These are phyloP conservation scores for Gossypium sturtianum DNA, from an alignment of 345 rosid species.

Conservation along the genomic window DNA sequence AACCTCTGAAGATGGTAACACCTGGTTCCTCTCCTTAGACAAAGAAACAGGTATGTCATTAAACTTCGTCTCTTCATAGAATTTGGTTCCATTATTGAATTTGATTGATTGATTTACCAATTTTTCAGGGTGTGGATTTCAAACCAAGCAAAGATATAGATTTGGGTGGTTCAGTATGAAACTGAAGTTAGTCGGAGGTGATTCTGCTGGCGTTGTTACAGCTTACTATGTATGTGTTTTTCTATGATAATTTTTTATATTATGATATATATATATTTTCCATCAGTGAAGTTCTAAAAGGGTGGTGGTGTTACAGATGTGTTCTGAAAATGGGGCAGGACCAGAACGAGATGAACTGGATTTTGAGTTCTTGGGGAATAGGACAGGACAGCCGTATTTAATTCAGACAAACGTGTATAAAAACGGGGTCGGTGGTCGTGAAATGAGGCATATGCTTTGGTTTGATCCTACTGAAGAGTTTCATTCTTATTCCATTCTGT, in stretches of 20 bases:
- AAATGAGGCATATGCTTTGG: slow-evolving; percentile 94
- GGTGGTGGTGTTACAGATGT: slow-evolving; percentile 52
- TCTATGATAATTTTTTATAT: too few species aligned
- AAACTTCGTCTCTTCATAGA: background rate
- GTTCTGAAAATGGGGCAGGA: slow-evolving; percentile 38
- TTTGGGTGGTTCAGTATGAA: slow-evolving; percentile 99
- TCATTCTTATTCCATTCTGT: slow-evolving; percentile 72
- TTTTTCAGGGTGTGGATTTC: slow-evolving; percentile 81
- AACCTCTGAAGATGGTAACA: slow-evolving; percentile 89
- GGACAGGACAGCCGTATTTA: slow-evolving; percentile 80
- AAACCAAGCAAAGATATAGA: slow-evolving; percentile 85
- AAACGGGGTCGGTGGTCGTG: slow-evolving; percentile 81
- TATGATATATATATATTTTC: background rate
- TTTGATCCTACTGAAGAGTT: slow-evolving; percentile 88
- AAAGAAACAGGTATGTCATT: slow-evolving; percentile 69
- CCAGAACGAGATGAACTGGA: slow-evolving; percentile 93
- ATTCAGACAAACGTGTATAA: slow-evolving; percentile 90
- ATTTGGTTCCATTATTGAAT: background rate
- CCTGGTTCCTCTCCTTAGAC: slow-evolving; percentile 90
- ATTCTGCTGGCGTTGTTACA: slow-evolving; percentile 95
- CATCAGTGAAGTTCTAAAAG: background rate
- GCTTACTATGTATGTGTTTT: slow-evolving; percentile 70
- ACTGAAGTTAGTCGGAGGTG: slow-evolving; percentile 87
- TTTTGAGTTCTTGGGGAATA: slow-evolving; percentile 91
- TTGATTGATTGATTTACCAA: background rate